Base-by-base conservation (phyloP, 768 basidiomycete species). In the Tulasnella sp. region DNA sequence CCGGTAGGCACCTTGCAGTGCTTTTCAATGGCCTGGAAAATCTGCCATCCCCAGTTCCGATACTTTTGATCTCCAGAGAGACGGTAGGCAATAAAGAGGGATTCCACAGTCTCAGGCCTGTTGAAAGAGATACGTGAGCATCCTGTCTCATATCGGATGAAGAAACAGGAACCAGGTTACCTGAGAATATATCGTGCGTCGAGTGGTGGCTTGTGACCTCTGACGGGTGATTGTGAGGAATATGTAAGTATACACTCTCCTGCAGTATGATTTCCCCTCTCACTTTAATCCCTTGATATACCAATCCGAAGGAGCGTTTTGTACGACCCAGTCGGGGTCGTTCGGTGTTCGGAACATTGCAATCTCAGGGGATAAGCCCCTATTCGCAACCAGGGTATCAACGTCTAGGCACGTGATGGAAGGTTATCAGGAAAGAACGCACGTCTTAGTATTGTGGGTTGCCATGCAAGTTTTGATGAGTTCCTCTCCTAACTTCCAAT, bases 161-260 rank as follows among this genome's bases (percentile, higher is more conserved):
- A n/a, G 72, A 76, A 24, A 31, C 18, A 78, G 14, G 16, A 16
- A 24, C 75, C 41, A 42, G 88, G 1, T 40, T 80, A 91, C 90
- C 96, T 92, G 9, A 99, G 91, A 85, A 98, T 98, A 85, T 98
- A 98, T 48, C 96, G 91, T 12, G 95, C 95, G 83, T 97, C 96
- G 92, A 1, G 81, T 16, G 60, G 46, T 22, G 76, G 48, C 48
- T 77, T 64, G 24, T 48, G 41, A 41, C 40, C 76, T 58, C 54
- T 77, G 24, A 77, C 46, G 24, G 40, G 50, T 16, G n/a, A 14
- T 28, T 20, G 37, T 31, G 22, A n/a, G 20, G 24, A n/a, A 14
- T 7, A 24, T 54, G 1, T 5, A 54, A 18, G 48, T n/a, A 22
- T 1, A n/a, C 6, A 14, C 37, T 12, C 18, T 34, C n/a, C 12